Percentiles rank a stretch among this genome's conserved stretches.
These are phyloP conservation scores for Piloderma croceum DNA, from an alignment of 768 basidiomycete species.

Conservation along the genomic window DNA sequence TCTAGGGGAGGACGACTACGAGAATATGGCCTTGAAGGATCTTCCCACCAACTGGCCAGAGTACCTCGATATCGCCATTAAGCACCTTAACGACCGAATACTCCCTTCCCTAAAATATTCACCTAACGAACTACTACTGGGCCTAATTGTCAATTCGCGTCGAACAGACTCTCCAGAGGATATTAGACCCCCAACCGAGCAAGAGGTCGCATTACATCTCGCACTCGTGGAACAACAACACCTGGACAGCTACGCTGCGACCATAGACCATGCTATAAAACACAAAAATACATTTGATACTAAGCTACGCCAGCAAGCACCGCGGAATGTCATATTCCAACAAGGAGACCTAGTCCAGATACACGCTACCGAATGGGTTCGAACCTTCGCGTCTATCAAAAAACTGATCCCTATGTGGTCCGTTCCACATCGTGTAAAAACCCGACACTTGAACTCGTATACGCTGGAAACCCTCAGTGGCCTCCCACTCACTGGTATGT, in stretches of 20 bases:
- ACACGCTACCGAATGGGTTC: slow-evolving; percentile 19
- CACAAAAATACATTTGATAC: slow-evolving; percentile 25
- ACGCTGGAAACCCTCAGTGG: slow-evolving; percentile 16
- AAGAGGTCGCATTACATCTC: too few relatives aligned
- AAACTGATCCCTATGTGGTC: slow-evolving; percentile 31
- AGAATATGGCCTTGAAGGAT: slow-evolving; percentile 7
- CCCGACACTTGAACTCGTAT: slow-evolving; percentile 18
- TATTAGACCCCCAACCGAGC: neutral
- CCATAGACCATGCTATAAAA: slow-evolving; percentile 16
- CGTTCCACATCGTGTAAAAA: slow-evolving; percentile 15
- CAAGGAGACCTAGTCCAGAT: slow-evolving; percentile 27
- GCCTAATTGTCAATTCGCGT: slow-evolving; percentile 24
- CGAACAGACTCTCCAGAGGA: slow-evolving; percentile 15
- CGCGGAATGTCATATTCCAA: slow-evolving; percentile 20
- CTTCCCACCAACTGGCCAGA: slow-evolving; percentile 19
- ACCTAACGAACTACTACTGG: slow-evolving; percentile 31
- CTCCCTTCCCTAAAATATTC: too few relatives aligned
- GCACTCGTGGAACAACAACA: slow-evolving; percentile 27
- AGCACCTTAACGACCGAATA: slow-evolving; percentile 16
- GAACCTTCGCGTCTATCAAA: slow-evolving; percentile 21
- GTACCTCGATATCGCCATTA: slow-evolving; percentile 15
- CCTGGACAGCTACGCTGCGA: slow-evolving; percentile 23
- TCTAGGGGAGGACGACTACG: slow-evolving; percentile 11
- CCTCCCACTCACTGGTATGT: neutral
- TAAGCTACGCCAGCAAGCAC: slow-evolving; percentile 7